Evolutionary conservation across 495 filamentous ascomycete genomes (phyloP), one percentile per base, ranked within the genome.

Genomic region (Penicillium steckii): DNA sequence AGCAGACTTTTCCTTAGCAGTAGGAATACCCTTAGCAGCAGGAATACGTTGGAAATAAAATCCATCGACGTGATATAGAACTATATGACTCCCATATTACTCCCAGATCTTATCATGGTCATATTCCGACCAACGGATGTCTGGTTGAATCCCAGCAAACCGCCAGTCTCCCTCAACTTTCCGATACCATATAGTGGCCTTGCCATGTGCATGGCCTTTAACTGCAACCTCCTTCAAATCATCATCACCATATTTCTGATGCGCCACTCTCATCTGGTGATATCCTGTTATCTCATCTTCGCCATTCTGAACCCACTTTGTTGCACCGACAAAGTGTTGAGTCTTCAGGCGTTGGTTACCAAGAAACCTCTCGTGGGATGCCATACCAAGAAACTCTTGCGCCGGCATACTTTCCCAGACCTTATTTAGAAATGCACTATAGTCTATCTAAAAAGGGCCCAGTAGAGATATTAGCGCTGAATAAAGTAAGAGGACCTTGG

Each of bases 111-210:
- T 33, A 3, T 33, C 30, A 33, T 33, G 12, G 5, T 33, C 30
- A 13, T 33, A 7, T 13, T 33, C 30, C 3, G 30, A 8, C 40
- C 40, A 43, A 8, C 19, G 40, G 9, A 43, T 43, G 9, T 43
- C 19, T 3, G 87, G 86, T 57, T 72, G 67, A 41, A 91, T 69
- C 2, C 87, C 86, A 3, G 85, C 85, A 66, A 89, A 87, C 71
- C 88, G 89, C 87, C 87, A 90, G 55, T 80, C 80, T 10, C 85
- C 85, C 51, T 87, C 71, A 26, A 87, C 70, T 76, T 85, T 88
- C 50, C 71, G 74, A 69, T 89, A 90, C 66, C 77, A 84, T 62
- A 86, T 81, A 53, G 75, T 77, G 63, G 84, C 86, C 53, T 80
- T 81, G 50, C 75, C 80, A 69, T 90, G 86, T n/a, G 80, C 82